Evolutionary conservation across 306 rosid genomes (phyloP), one percentile per base, ranked within the genome.

Genomic region (Leucaena leucocephala): DNA sequence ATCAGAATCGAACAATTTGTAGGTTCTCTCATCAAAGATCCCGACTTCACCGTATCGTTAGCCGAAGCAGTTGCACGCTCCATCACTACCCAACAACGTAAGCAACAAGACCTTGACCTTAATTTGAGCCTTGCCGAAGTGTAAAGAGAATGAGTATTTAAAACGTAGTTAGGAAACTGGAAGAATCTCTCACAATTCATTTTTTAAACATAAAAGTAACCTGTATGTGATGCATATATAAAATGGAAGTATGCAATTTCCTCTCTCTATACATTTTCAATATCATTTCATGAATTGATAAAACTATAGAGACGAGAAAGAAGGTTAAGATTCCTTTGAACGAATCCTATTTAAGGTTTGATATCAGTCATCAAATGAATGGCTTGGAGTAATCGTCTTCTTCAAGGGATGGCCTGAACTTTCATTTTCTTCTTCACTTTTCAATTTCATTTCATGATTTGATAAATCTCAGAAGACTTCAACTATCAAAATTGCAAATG

Each of bases 21-120:
- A 16, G 78, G 86, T 73, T 82, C 82, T 48, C 68, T 90, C 45
- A 70, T 91, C 36, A 90, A 80, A 57, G 92, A 92, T 85, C 84
- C 80, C 7, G 77, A 67, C 35, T 87, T 92, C 80, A 88, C 87
- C 2, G 16, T 78, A 14, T 76, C 91, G 49, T 72, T 92, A 73
- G 97, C 91, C n/a, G 86, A 88, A 49, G 95, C 93, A 38, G 93
- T 92, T 83, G 92, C 87, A 8, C 74, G 81, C 49, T 85, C 87
- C 81, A 78, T 87, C 76, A 77, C 80, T 58, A 43, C 52, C 45
- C 87, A 76, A n/a, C 87, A 76, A 14, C 87, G 71, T 17, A 73
- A 80, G 80, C 50, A 42, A 68, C 7, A 74, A 76, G 78, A 6
- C 58, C 73, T 81, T 48, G 82, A 83, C 44, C 85, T 83, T 62